Evolutionary conservation across 2,329 filamentous ascomycete species (phyloP).

Genomic region (Pestalotiopsis sp.): DNA sequence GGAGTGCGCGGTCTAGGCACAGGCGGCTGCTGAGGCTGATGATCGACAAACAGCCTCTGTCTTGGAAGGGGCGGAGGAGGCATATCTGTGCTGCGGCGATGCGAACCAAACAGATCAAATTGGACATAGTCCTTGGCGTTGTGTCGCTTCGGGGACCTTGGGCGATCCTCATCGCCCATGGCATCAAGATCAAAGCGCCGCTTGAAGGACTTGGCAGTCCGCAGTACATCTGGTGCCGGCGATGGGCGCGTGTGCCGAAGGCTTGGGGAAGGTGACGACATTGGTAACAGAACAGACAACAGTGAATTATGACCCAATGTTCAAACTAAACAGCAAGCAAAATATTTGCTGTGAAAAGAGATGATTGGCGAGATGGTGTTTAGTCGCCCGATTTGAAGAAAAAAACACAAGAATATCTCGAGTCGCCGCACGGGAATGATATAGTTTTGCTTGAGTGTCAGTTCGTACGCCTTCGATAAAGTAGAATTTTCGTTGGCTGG

Average conservation of each 20-base stretch:
- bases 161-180: conserved; percentile 14
- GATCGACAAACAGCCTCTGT: conserved; percentile 14
- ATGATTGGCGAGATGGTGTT: too few relatives aligned
- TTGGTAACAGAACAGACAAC: neutral
- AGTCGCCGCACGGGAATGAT: too few relatives aligned
- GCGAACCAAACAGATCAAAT: conserved; percentile 22
- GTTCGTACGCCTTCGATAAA: neutral
- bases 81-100: conserved; percentile 14
- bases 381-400: too few relatives aligned
- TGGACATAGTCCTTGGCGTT: conserved; percentile 19
- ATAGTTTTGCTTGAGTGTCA: neutral
- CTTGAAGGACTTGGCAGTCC: conserved; percentile 16
- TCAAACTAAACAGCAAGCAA: too few relatives aligned
- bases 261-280: neutral
- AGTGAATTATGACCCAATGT: too few relatives aligned
- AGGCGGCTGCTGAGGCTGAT: conserved; percentile 14
- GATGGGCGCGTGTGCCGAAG: neutral
- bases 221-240: neutral
- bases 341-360: too few relatives aligned
- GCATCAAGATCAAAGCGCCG: conserved; percentile 17
- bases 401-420: too few relatives aligned
- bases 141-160: conserved; percentile 17
- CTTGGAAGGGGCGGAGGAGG: conserved; percentile 7
- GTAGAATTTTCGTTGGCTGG: too few relatives aligned
- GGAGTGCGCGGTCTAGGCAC: neutral